These are phyloP conservation scores for Selaginella tamariscina DNA, from an alignment of 75 land plant species.

Conservation along the genomic window DNA sequence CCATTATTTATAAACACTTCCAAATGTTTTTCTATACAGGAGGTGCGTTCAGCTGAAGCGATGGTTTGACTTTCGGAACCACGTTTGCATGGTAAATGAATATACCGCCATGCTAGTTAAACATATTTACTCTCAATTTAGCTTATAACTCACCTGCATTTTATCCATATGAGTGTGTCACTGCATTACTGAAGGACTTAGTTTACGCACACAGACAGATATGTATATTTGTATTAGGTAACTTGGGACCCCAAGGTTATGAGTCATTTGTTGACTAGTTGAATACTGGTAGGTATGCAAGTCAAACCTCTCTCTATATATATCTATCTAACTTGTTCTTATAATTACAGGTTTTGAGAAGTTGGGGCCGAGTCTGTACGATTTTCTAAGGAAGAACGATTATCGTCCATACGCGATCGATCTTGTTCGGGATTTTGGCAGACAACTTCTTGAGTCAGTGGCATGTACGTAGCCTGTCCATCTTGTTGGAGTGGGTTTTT, in stretches of 20 bases:
- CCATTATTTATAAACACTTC: neutral
- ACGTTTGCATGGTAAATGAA: conserved; percentile 33
- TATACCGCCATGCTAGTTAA: neutral
- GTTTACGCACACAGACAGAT: too few relatives aligned
- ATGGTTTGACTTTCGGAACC: conserved; percentile 38
- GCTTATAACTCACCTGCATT: too few relatives aligned
- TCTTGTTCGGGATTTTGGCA: conserved; percentile 75
- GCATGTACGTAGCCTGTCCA: conserved; percentile 51
- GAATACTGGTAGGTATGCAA: too few relatives aligned
- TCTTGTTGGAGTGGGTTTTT: too few relatives aligned
- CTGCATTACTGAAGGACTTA: too few relatives aligned
- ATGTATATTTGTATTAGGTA: too few relatives aligned
- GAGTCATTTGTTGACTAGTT: too few relatives aligned
- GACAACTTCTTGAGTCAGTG: conserved; percentile 82
- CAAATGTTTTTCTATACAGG: conserved; percentile 12
- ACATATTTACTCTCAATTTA: too few relatives aligned
- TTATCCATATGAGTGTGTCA: too few relatives aligned
- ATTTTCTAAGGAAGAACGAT: conserved; percentile 74
- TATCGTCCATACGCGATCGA: conserved; percentile 80
- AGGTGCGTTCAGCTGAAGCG: conserved; percentile 35
- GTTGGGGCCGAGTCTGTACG: conserved; percentile 91
- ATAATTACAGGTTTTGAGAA: conserved; percentile 71
- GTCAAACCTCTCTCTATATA: too few relatives aligned
- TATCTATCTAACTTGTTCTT: too few relatives aligned
- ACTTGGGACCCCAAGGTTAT: too few relatives aligned